Evolutionary conservation across 345 rosid genomes (phyloP), one percentile per base, ranked within the genome.

Genomic region (Dipteronia dyeriana): DNA sequence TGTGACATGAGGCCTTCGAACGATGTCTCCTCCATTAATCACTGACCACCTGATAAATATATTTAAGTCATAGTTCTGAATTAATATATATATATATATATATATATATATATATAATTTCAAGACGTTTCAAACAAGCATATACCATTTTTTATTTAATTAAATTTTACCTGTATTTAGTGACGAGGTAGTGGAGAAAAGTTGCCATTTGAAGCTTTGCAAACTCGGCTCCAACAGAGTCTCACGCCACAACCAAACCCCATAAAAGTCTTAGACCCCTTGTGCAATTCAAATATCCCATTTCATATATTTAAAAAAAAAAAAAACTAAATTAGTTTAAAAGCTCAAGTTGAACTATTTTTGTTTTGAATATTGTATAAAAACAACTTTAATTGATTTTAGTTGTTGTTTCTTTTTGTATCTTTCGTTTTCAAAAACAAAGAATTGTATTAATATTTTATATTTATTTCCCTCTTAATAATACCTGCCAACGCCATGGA

Each of bases 11-110:
- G 78, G 78, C 69, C 29, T 66, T 67, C 75, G 29, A 22, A 79
- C 9, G 1, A 69, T 16, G 1, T 74, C 75, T 10, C 75, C 79
- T 14, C 75, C 64, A 47, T 79, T 74, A 17, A 62, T 67, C 17
- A 74, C 78, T 0, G 66, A 64, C 78, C 78, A 79, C 29, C 82
- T 79, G 74, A 31, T 31, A 31, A 31, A 3, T 31, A 31, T 31
- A 31, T 31, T 31, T 31, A 31, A 31, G 34, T 5, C 34, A 31
- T 31, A 31, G 34, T 31, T 3, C 34, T 31, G 34, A 3, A 3
- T 9, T 9, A 45, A 10, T 45, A 11, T 9, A 45, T 45, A 45
- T 45, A 45, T 45, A 45, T 45, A 45, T 45, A 45, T 45, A 45
- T 45, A 45, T 45, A 45, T 45, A 10, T 45, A 11, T 9, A 45